Base-by-base conservation (phyloP, 495 filamentous ascomycete species). In the Alectoria sarmentosa region DNA sequence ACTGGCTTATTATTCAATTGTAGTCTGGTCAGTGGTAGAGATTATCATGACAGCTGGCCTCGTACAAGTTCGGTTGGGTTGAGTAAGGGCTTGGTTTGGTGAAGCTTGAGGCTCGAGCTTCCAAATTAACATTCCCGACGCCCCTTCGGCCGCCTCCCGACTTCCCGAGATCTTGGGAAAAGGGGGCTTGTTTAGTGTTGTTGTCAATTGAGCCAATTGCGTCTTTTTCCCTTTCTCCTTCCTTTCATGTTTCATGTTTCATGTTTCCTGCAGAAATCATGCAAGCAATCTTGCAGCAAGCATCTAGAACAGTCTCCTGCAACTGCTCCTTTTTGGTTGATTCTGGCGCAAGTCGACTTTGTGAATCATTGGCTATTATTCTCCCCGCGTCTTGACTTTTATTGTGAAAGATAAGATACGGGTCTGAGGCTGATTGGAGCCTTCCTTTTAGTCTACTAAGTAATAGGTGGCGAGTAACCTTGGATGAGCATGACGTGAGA, bases 1-100 rank as follows among this genome's bases (percentile, higher is more conserved):
- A n/a, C n/a, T 37, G 36, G n/a, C 46, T 49, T 49, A 49, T 49
- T 23, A 49, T 9, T 49, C 21, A 10, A 17, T 19, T 54, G 30
- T 3, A 10, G 1, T 46, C n/a, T n/a, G n/a, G n/a, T 26, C n/a
- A 28, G 48, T 58, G 38, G 54, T 11, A 63, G 26, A 30, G 15
- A 58, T 28, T 46, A 30, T 64, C 46, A 58, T 21, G 39, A 64
- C 39, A 64, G 41, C 52, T 64, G 62, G 52, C 62, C 62, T 64
- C 11, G 30, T 36, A 26, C 14, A 38, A 64, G 2, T 8, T 44
- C 7, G 8, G 37, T 23, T 32, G 10, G 28, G 28, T 30, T 19
- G 52, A 55, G 52, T 4, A 55, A 55, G 52, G 52, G 30, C 26
- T 34, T 21, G 4, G 52, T 34, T 15, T 10, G 34, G 26, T 34